phyloP scores from a whole-genome alignment of 2,329 filamentous ascomycete genomes.

The Cordyceps militaris region DNA sequence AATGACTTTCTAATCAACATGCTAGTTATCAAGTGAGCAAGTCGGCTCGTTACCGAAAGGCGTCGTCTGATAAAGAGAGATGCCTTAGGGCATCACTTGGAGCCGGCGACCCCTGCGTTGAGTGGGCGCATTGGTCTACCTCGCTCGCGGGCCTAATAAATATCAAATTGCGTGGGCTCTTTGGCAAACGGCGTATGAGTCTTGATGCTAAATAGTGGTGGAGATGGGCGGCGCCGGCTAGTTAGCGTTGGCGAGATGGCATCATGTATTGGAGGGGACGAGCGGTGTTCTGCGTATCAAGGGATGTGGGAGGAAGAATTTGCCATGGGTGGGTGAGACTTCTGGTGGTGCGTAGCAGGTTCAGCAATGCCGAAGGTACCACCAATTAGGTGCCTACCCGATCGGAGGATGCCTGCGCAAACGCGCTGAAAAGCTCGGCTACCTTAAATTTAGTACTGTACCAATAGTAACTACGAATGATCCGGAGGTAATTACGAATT shows the following conservation, averaged over 20 bases:
- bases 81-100: neutral
- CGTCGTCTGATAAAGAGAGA: neutral
- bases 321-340: neutral
- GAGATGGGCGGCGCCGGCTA: neutral
- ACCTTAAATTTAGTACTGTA: too few relatives aligned
- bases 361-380: too few relatives aligned
- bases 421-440: too few relatives aligned
- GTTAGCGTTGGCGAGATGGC: slow-evolving; percentile 3
- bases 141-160: neutral
- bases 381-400: too few relatives aligned
- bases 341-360: too few relatives aligned
- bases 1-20: neutral
- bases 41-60: neutral
- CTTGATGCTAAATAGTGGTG: neutral
- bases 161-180: neutral
- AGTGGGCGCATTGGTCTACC: neutral
- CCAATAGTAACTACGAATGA: too few relatives aligned
- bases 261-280: neutral
- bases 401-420: too few relatives aligned
- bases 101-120: neutral
- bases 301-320: slow-evolving; percentile 5
- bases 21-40: neutral
- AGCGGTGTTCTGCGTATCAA: neutral
- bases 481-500: neutral
- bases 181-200: neutral